These are phyloP conservation scores for Colletotrichum sp. DNA, from an alignment of 2,329 filamentous ascomycete genomes.

Conservation along the genomic window DNA sequence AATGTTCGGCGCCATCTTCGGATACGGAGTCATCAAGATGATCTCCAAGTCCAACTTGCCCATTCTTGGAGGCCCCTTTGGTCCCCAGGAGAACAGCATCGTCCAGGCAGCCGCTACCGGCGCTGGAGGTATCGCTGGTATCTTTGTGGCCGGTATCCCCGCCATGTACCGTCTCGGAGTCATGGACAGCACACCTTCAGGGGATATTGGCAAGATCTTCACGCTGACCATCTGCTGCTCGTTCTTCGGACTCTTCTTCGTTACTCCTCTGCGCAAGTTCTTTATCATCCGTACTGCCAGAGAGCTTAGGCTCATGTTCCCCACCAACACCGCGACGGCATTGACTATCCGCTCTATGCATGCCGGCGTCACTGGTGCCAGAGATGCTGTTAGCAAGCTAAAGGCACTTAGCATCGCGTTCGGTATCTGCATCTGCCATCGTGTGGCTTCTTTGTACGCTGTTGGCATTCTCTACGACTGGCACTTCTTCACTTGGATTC, in stretches of 20 bases:
- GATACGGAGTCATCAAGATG: conserved; percentile 62
- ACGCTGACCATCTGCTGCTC: conserved; percentile 66
- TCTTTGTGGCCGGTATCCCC: conserved; percentile 65
- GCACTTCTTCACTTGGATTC: conserved; percentile 59
- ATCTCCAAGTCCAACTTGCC: conserved; percentile 55
- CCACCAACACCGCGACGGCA: conserved; percentile 63
- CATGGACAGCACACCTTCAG: conserved; percentile 50
- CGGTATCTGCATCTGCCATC: conserved; percentile 51
- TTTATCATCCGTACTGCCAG: conserved; percentile 70
- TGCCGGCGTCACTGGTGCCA: conserved; percentile 54
- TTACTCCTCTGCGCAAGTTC: conserved; percentile 68
- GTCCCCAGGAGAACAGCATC: conserved; percentile 68
- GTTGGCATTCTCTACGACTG: conserved; percentile 65
- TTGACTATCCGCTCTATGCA: conserved; percentile 70
- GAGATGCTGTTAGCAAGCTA: conserved; percentile 60
- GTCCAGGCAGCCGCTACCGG: conserved; percentile 65
- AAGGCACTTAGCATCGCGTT: conserved; percentile 59
- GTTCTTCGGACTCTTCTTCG: conserved; percentile 69
- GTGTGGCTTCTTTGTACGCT: conserved; percentile 63
- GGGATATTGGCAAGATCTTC: conserved; percentile 63
- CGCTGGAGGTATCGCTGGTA: conserved; percentile 59
- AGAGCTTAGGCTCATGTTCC: conserved; percentile 64
- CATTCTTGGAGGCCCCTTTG: conserved; percentile 58
- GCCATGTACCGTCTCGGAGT: conserved; percentile 63
- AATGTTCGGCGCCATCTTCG: conserved; percentile 61